Evolutionary conservation across 441 rosid genomes (phyloP).

Genomic region (Mallotus repandus): DNA sequence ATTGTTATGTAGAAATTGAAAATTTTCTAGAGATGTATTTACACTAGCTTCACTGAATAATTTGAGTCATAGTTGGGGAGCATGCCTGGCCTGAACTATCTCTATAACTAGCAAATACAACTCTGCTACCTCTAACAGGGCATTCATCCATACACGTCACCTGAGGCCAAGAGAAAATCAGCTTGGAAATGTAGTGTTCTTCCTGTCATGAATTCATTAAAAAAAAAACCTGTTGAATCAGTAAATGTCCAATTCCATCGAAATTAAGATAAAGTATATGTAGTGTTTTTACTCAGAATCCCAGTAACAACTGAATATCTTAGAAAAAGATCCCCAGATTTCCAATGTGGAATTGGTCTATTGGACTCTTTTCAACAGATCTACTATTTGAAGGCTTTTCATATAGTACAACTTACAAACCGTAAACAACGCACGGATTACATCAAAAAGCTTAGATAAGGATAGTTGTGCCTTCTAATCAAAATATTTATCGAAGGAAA

Average conservation of each 20-base stretch:
- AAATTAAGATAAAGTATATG: too few relatives aligned
- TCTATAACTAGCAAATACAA: conserved; percentile 27
- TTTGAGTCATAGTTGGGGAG: neutral
- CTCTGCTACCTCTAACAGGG: conserved; percentile 31
- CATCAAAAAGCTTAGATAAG: neutral
- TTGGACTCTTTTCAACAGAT: too few relatives aligned
- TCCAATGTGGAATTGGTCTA: too few relatives aligned
- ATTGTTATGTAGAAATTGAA: neutral
- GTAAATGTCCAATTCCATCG: neutral
- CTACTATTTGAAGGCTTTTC: too few relatives aligned
- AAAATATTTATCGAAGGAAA: too few relatives aligned
- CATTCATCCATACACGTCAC: conserved; percentile 15
- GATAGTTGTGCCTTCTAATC: too few relatives aligned
- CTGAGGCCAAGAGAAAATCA: conserved; percentile 28
- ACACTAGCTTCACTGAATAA: neutral
- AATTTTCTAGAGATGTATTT: neutral
- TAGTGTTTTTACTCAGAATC: too few relatives aligned
- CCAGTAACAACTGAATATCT: too few relatives aligned
- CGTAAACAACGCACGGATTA: too few relatives aligned
- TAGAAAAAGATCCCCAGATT: too few relatives aligned
- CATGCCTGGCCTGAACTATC: conserved; percentile 27
- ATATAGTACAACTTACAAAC: too few relatives aligned
- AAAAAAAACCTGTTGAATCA: neutral
- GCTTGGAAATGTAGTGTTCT: conserved; percentile 26
- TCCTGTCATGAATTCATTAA: conserved; percentile 21